These are phyloP conservation scores for Echria macrotheca DNA, from an alignment of 495 filamentous ascomycete species.

Conservation along the genomic window DNA sequence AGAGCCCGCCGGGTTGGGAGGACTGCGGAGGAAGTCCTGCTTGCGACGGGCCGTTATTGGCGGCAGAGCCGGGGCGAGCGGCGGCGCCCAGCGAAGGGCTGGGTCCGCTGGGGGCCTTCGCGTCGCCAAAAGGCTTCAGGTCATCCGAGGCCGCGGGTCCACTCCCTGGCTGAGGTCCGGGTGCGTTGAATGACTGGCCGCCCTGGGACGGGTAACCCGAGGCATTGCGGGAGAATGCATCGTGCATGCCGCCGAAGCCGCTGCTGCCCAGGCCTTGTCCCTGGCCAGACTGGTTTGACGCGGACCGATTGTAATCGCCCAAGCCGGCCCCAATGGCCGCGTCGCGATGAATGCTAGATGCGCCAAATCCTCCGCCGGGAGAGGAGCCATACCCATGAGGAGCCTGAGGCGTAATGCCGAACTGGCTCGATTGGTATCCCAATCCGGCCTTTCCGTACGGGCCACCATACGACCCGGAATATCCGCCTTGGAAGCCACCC, in stretches of 20 bases:
- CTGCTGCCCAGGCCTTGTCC: conserved; percentile 58
- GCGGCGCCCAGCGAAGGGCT: conserved; percentile 80
- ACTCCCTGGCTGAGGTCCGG: conserved; percentile 50
- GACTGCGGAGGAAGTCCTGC: conserved; percentile 68
- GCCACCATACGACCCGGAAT: conserved; percentile 60
- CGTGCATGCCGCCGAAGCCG: conserved; percentile 68
- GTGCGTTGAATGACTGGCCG: conserved; percentile 60
- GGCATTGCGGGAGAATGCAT: conserved; percentile 67
- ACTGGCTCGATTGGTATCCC: conserved; percentile 71
- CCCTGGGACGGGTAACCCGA: conserved; percentile 58
- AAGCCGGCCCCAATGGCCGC: conserved; percentile 49
- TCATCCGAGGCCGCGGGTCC: conserved; percentile 52
- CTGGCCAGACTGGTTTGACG: conserved; percentile 66
- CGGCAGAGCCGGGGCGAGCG: conserved; percentile 77
- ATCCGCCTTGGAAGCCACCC: conserved; percentile 69
- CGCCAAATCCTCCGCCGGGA: conserved; percentile 69
- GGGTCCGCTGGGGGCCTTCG: conserved; percentile 66
- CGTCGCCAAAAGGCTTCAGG: conserved; percentile 66
- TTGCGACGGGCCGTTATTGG: conserved; percentile 65
- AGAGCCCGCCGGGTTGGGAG: conserved; percentile 44
- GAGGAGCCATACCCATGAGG: conserved; percentile 77
- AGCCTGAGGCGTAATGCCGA: conserved; percentile 62
- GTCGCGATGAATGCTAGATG: conserved; percentile 63
- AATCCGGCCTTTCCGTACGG: conserved; percentile 70
- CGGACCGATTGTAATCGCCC: conserved; percentile 70